phyloP scores from a whole-genome alignment of 306 rosid species.

The Begonia fuchsioides region DNA sequence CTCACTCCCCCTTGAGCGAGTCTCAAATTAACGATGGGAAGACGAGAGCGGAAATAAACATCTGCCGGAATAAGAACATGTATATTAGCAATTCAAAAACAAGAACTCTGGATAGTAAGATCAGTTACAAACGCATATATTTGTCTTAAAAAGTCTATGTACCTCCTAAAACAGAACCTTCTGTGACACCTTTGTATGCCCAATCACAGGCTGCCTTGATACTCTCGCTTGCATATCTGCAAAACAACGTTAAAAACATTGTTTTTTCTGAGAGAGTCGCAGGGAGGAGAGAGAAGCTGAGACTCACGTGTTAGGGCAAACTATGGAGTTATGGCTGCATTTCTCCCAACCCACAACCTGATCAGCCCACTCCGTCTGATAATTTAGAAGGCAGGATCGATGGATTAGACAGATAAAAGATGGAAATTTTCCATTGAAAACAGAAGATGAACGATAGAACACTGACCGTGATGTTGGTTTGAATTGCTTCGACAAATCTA shows the following conservation, averaged over 20 bases:
- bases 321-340: constrained; percentile 26
- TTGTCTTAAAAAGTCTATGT: no score
- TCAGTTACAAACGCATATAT: neutral
- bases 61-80: constrained; percentile 24
- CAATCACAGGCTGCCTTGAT: constrained; percentile 54
- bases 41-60: constrained; percentile 59
- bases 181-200: constrained; percentile 54
- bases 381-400: constrained; percentile 1
- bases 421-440: no score
- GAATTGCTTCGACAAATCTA: constrained; percentile 32
- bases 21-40: constrained; percentile 39
- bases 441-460: no score
- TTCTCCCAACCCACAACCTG: constrained; percentile 52
- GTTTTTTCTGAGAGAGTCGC: neutral
- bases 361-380: constrained; percentile 58
- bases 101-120: no score
- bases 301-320: constrained; percentile 57
- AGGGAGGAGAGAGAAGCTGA: neutral
- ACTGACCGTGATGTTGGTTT: constrained; percentile 52
- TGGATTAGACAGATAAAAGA: neutral
- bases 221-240: constrained; percentile 74
- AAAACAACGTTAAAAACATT: constrained; percentile 2
- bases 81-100: neutral
- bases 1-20: constrained; percentile 87
- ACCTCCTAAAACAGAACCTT: constrained; percentile 56